These are phyloP conservation scores for Coemansia sp. DNA, from an alignment of 192 early-diverging fungal species.

Conservation along the genomic window DNA sequence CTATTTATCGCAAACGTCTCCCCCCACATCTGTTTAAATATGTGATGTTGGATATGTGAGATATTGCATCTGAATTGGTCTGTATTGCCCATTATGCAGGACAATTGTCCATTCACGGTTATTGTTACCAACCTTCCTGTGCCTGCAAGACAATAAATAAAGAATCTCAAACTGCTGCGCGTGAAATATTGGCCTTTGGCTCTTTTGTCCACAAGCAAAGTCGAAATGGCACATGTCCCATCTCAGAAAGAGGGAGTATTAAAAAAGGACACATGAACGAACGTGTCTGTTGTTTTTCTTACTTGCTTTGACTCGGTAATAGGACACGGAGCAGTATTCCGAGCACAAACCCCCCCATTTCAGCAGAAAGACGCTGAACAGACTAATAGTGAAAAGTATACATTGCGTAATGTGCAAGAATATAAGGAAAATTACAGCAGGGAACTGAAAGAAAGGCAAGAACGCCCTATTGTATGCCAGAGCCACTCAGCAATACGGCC, in stretches of 20 bases:
- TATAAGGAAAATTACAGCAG: background rate
- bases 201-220: background rate
- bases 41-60: background rate
- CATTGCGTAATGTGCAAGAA: background rate
- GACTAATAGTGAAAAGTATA: background rate
- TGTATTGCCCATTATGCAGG: too few species aligned
- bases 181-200: background rate
- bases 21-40: too few species aligned
- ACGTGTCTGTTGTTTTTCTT: background rate
- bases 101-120: too few species aligned
- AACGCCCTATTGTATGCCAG: slow-evolving; percentile 2
- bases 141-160: background rate
- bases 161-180: background rate
- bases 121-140: too few species aligned
- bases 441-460: background rate
- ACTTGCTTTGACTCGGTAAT: background rate
- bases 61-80: background rate
- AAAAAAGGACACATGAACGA: background rate
- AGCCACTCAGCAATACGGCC: slow-evolving; percentile 30
- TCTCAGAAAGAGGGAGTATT: background rate
- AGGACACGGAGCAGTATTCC: background rate
- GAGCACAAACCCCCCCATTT: background rate
- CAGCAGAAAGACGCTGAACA: background rate
- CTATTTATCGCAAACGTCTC: background rate
- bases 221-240: background rate